Evolutionary conservation across 768 basidiomycete genomes (phyloP), one percentile per base, ranked within the genome.

Genomic region (Termitomyces sp.): DNA sequence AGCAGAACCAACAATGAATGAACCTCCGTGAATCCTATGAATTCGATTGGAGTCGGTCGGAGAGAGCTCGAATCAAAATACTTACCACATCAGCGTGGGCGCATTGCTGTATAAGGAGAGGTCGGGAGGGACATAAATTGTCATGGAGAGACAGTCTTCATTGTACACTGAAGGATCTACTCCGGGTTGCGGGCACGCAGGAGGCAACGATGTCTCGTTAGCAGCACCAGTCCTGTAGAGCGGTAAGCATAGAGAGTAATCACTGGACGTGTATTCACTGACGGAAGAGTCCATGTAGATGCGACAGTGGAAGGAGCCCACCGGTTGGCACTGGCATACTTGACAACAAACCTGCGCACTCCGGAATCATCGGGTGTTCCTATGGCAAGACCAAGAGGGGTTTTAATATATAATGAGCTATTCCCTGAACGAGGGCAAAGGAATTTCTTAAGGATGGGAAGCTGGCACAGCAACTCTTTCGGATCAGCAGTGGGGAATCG

Each of bases 61-160:
- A 24, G 30, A 40, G 13, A 54, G 45, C 18, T 32, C 2, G 16
- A 18, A 43, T 51, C 32, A 54, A 8, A 30, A 35, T 3, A 72
- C 79, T 30, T 67, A 85, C 88, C 89, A 87, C 60, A 87, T 67
- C 56, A 92, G 65, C 20, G 81, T 81, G 3, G 86, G 80, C 0
- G 72, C 76, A 45, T 63, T 62, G 70, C 65, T 78, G 47, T 58
- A 67, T 62, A 63, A 7, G 52, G 63, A 60, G 43, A 71, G 74
- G 1, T 74, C 66, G 7, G 74, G 69, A 5, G 89, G 90, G 2
- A 86, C 82, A 66, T 90, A 93, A 32, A 88, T 74, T 26, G 89
- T 72, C 76, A 92, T 83, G 22, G 85, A 92, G 47, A 96, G 76
- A 68, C 93, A 96, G 68, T 94, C 90, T 69, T 94, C 93, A 1